phyloP scores from a whole-genome alignment of 1,139 yeast species.

The Taphrina flavorubra region DNA sequence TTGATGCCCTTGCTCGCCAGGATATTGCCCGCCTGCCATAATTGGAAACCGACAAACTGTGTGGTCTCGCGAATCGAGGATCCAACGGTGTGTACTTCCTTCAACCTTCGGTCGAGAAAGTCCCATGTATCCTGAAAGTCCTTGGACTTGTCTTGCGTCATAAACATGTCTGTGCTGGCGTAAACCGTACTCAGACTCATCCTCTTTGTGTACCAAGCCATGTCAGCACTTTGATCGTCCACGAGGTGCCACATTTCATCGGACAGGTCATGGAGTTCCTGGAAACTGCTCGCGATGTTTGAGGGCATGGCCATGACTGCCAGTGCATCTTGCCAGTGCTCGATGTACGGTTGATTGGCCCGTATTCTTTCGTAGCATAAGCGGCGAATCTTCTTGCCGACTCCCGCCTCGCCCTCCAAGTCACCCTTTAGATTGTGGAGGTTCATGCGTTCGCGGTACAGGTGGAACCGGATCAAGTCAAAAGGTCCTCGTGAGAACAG shows the following conservation, averaged over 20 bases:
- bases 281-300: slow-evolving; percentile 60
- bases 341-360: slow-evolving; percentile 64
- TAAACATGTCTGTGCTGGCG: slow-evolving; percentile 73
- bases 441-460: slow-evolving; percentile 58
- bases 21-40: slow-evolving; percentile 36
- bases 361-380: slow-evolving; percentile 67
- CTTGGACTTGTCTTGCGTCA: slow-evolving; percentile 74
- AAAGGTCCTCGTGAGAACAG: slow-evolving; percentile 63
- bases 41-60: slow-evolving; percentile 70
- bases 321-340: slow-evolving; percentile 56
- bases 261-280: slow-evolving; percentile 73
- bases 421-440: slow-evolving; percentile 50
- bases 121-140: slow-evolving; percentile 63
- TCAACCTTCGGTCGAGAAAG: slow-evolving; percentile 68
- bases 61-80: slow-evolving; percentile 65
- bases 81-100: slow-evolving; percentile 63
- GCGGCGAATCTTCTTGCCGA: slow-evolving; percentile 54
- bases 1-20: slow-evolving; percentile 34
- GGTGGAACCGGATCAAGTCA: slow-evolving; percentile 71
- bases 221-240: slow-evolving; percentile 81
- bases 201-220: slow-evolving; percentile 92
- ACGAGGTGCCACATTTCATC: slow-evolving; percentile 84
- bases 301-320: slow-evolving; percentile 63
- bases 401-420: slow-evolving; percentile 49
- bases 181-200: slow-evolving; percentile 71